A percentile compares a stretch with the other conserved stretches of the same genome.
Conservation (phyloP, 2,329 filamentous ascomycete genomes). For the Alternaria hordeiaustralica region DNA sequence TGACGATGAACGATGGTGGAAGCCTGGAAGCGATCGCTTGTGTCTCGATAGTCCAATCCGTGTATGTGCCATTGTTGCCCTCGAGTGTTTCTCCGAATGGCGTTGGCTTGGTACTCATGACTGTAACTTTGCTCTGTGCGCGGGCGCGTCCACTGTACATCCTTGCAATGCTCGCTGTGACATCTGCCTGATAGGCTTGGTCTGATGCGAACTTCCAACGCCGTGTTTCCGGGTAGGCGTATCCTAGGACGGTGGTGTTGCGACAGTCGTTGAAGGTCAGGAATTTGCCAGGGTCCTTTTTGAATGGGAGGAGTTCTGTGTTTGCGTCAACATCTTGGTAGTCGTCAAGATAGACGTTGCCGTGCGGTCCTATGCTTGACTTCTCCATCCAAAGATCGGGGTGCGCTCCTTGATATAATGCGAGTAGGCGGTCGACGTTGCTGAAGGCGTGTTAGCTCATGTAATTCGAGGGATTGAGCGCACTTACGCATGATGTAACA, state of each 20-base stretch:
- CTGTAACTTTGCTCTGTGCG: conserved; percentile 10
- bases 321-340: conserved; percentile 54
- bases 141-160: conserved; percentile 25
- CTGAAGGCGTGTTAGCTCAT: conserved; percentile 2
- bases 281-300: conserved; percentile 27
- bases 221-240: conserved; percentile 43
- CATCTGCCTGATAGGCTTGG: conserved; percentile 10
- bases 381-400: conserved; percentile 70
- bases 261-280: conserved; percentile 39
- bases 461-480: neutral
- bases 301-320: conserved; percentile 51
- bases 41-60: conserved; percentile 35
- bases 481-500: conserved; percentile 50
- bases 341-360: conserved; percentile 50
- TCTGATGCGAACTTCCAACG: conserved; percentile 33
- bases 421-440: conserved; percentile 59
- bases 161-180: conserved; percentile 24
- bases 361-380: conserved; percentile 24
- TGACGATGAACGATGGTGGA: conserved; percentile 29
- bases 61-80: conserved; percentile 17
- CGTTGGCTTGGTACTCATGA: neutral
- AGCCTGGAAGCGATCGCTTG: conserved; percentile 10
- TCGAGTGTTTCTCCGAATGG: neutral
- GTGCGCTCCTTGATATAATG: conserved; percentile 77
- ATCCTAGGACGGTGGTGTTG: conserved; percentile 36